Percentiles rank a stretch among this genome's conserved stretches.
Evolutionary conservation across 768 basidiomycete species (phyloP).

Genomic region (Lentinula boryana): DNA sequence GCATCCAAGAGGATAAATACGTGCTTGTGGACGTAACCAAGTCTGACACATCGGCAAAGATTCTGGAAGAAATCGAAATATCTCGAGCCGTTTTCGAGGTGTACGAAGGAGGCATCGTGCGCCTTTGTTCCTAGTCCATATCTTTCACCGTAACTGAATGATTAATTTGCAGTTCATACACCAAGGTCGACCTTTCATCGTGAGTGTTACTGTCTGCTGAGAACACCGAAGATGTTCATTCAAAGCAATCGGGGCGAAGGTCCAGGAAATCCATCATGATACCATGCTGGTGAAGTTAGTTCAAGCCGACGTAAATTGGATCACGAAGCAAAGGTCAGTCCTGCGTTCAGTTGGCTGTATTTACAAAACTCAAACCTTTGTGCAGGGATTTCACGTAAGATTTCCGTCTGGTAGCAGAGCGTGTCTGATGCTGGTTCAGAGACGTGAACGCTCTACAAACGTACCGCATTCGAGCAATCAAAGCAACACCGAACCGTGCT

Average conservation of each 20-base stretch:
- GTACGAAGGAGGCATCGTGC: slow-evolving; percentile 83
- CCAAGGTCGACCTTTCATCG: slow-evolving; percentile 78
- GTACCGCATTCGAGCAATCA: slow-evolving; percentile 63
- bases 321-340: slow-evolving; percentile 61
- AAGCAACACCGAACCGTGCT: slow-evolving; percentile 44
- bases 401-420: neutral
- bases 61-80: slow-evolving; percentile 79
- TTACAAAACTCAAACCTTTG: neutral
- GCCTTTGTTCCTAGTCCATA: slow-evolving; percentile 13
- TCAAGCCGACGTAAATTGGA: slow-evolving; percentile 78
- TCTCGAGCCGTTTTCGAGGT: slow-evolving; percentile 83
- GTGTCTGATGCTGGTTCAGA: slow-evolving; percentile 26
- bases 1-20: slow-evolving; percentile 75
- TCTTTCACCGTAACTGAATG: neutral
- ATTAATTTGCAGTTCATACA: slow-evolving; percentile 63
- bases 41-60: slow-evolving; percentile 27
- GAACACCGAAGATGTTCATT: neutral
- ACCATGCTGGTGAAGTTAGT: slow-evolving; percentile 62
- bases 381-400: slow-evolving; percentile 71
- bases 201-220: slow-evolving; percentile 22
- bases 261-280: slow-evolving; percentile 80
- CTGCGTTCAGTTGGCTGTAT: neutral
- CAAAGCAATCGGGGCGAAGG: slow-evolving; percentile 29
- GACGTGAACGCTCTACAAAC: slow-evolving; percentile 76
- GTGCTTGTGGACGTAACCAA: slow-evolving; percentile 60